These are phyloP conservation scores for Neofusicoccum kwambonambiense DNA, from an alignment of 2,329 filamentous ascomycete species.

Conservation along the genomic window DNA sequence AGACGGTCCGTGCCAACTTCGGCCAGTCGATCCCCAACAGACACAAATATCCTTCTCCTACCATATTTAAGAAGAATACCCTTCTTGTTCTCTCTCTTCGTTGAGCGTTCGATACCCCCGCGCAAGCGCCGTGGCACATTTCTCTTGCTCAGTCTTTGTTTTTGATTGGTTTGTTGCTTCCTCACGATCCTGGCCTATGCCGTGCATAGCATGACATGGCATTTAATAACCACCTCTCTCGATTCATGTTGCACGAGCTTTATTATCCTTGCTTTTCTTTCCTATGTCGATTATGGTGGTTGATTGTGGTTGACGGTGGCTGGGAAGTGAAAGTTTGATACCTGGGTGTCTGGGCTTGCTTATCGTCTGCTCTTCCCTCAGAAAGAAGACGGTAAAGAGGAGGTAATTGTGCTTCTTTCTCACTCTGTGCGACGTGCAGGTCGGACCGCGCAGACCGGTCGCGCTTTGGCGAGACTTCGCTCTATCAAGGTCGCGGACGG, in stretches of 20 bases:
- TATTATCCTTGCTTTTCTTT: not conserved
- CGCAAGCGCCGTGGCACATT: slow-evolving; percentile 1
- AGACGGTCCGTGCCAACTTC: not conserved
- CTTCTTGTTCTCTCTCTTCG: not conserved
- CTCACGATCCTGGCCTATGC: not conserved
- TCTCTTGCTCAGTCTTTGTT: not conserved
- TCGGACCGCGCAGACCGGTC: no score
- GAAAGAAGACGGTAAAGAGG: no score
- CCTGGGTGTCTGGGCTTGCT: not conserved
- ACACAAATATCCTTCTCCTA: slow-evolving; percentile 2
- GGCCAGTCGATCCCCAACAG: not conserved
- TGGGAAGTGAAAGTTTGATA: not conserved
- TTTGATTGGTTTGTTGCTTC: not conserved
- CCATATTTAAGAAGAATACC: not conserved
- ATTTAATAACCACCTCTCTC: slow-evolving; percentile 3
- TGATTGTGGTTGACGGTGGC: not conserved
- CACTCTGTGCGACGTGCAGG: no score
- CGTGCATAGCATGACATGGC: not conserved
- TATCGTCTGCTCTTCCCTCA: no score
- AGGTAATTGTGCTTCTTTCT: no score
- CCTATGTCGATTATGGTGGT: not conserved
- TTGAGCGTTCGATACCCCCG: slow-evolving; percentile 14
- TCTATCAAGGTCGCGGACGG: no score
- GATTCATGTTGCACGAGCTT: not conserved
- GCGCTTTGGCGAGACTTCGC: no score